These are phyloP conservation scores for Sonneratia alba DNA, from an alignment of 345 rosid species.

Conservation along the genomic window DNA sequence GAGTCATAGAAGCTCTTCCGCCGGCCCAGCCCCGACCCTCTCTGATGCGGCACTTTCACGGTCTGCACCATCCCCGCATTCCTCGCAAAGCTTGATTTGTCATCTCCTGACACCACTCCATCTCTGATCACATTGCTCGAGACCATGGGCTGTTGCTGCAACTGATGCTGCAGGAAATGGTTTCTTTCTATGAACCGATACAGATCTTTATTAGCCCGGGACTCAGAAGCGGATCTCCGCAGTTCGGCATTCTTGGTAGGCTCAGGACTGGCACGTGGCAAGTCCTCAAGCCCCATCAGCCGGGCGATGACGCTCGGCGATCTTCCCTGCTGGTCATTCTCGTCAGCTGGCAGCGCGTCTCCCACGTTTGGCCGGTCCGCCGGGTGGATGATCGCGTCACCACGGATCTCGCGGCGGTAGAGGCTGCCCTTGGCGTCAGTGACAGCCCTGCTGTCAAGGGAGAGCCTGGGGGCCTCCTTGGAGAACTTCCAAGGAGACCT, in stretches of 20 bases:
- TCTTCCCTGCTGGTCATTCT: constrained; percentile 34
- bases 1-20: constrained; percentile 61
- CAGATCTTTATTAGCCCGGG: constrained; percentile 54
- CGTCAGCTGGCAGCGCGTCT: constrained; percentile 17
- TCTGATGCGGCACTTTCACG: constrained; percentile 24
- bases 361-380: constrained; percentile 17
- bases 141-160: constrained; percentile 19
- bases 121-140: constrained; percentile 18
- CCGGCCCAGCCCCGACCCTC: constrained; percentile 24
- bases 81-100: constrained; percentile 17
- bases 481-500: constrained; percentile 73
- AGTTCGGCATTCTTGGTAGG: constrained; percentile 42
- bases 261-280: constrained; percentile 45
- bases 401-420: constrained; percentile 71
- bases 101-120: constrained; percentile 11
- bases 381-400: constrained; percentile 29
- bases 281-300: constrained; percentile 84
- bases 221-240: constrained; percentile 93
- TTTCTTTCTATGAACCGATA: constrained; percentile 39
- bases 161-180: constrained; percentile 34
- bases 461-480: constrained; percentile 86
- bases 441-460: constrained; percentile 91
- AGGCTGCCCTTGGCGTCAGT: constrained; percentile 84
- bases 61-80: constrained; percentile 38
- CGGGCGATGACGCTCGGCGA: constrained; percentile 88